These are phyloP conservation scores for Nitzschia putrida DNA, from an alignment of 108 stramenopile genomes.

Conservation along the genomic window DNA sequence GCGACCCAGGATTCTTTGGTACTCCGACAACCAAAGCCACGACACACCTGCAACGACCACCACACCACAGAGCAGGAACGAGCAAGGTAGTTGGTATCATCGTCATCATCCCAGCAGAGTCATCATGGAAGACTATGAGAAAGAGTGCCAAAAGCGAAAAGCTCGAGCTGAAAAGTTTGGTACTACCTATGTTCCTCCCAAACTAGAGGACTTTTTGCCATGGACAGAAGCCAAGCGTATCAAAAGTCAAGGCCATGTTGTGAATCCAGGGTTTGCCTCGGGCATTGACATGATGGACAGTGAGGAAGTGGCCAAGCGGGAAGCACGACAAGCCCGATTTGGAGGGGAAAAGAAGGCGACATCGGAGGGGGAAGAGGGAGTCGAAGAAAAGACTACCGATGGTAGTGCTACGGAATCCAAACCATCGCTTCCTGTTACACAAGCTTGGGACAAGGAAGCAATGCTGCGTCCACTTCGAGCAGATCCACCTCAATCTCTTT, in stretches of 20 bases:
- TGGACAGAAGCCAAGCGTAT: conserved; percentile 75
- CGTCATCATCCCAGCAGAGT: too few relatives aligned
- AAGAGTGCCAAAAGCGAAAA: conserved; percentile 67
- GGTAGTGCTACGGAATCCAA: conserved; percentile 25
- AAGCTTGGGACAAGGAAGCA: conserved; percentile 84
- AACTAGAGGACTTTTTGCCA: conserved; percentile 61
- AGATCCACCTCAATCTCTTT: conserved; percentile 56
- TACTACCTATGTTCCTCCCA: conserved; percentile 66
- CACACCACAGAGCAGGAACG: neutral
- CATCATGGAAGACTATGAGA: conserved; percentile 65
- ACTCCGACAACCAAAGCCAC: neutral
- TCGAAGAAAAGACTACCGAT: conserved; percentile 14
- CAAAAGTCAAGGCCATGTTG: conserved; percentile 43
- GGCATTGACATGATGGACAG: conserved; percentile 73
- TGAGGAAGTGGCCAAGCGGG: conserved; percentile 65
- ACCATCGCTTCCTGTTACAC: conserved; percentile 46
- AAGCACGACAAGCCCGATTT: conserved; percentile 72
- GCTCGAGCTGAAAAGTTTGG: conserved; percentile 78
- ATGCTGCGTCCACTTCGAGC: conserved; percentile 55
- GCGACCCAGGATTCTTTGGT: neutral
- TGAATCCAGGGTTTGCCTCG: conserved; percentile 62
- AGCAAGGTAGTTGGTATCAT: too few relatives aligned
- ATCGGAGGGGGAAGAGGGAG: conserved; percentile 33
- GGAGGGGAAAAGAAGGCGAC: conserved; percentile 20
- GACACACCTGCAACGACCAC: neutral